Base-by-base conservation (phyloP, 2,329 filamentous ascomycete species). In the Zymoseptoria passerinii region DNA sequence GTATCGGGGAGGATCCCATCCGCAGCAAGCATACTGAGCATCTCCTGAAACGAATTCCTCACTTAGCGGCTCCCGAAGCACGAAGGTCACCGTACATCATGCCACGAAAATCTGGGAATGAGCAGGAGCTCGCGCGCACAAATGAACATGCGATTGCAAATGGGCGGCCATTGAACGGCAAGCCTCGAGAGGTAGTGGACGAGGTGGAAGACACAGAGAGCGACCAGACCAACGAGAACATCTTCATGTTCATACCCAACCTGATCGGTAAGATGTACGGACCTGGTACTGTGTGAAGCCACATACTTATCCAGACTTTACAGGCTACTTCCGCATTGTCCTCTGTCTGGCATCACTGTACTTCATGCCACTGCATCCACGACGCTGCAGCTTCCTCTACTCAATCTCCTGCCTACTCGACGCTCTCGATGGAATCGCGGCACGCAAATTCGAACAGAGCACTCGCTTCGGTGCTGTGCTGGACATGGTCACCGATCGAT, bases 351-450 rank as follows among this genome's bases (percentile, higher is more conserved):
- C 89, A 52, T 96, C 94, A 28, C 85, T 99, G 65, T 96, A 97
- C 79, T 99, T 96, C 80, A 99, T 99, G 94, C 92, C 94, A 54
- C 84, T 97, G 56, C 94, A 99, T 74, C 92, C 92, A n/a, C 88
- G 92, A 69, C 96, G 92, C 44, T 97, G 92, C 78, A 92, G 89
- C 59, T 75, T 92, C 53, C 84, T 95, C 56, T 99, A 99, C 81
- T 92, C 87, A 72, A 78, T 99, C 59, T 97, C 92, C 27, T 97
- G 94, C 74, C 83, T 97, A 50, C 87, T 99, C 65, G 94, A 99
- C 73, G 94, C 92, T 51, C 83, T 97, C 63, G 94, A 99, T 72
- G 94, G 94, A 68, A 88, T 92, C 68, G 92, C 92, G n/a, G 94
- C 94, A 58, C 86, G 90, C 52, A 79, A 83, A 68, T 87, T 92